Evolutionary conservation across 495 filamentous ascomycete species (phyloP).

Genomic region (Pyrenula massariospora): DNA sequence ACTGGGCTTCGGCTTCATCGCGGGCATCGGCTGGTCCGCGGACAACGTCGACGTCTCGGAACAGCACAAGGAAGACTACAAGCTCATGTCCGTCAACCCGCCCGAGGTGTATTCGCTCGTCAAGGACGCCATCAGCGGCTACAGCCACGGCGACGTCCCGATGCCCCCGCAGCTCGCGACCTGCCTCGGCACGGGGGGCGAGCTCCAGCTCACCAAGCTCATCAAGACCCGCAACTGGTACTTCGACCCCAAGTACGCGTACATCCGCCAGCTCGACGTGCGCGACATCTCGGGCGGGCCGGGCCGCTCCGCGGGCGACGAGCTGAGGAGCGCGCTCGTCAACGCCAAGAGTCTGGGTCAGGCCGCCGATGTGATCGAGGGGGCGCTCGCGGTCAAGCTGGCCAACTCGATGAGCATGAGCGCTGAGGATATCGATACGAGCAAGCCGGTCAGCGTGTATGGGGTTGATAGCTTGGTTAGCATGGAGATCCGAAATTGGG

Average conservation of each 20-base stretch:
- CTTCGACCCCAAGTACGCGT: neutral
- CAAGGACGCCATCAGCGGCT: neutral
- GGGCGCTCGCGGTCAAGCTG: constrained; percentile 16
- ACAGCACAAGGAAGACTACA: neutral
- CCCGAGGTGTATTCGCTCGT: neutral
- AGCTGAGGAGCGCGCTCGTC: neutral
- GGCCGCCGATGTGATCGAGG: constrained; percentile 15
- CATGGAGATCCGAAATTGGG: constrained; percentile 27
- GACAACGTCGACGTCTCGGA: constrained; percentile 10
- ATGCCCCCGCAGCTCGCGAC: neutral
- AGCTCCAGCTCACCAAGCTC: neutral
- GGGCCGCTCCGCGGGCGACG: neutral
- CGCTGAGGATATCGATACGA: constrained; percentile 21
- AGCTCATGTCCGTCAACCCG: neutral
- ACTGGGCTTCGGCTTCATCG: constrained; percentile 36
- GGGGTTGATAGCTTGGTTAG: constrained; percentile 28
- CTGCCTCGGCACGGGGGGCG: neutral
- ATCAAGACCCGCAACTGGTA: neutral
- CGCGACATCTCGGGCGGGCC: neutral
- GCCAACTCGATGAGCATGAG: constrained; percentile 15
- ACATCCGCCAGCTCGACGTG: neutral
- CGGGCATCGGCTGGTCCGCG: constrained; percentile 43
- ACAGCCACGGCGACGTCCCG: neutral
- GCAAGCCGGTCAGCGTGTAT: constrained; percentile 14
- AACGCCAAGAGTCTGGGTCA: constrained; percentile 2